These are phyloP conservation scores for Aspergillus sp. DNA, from an alignment of 2,329 filamentous ascomycete genomes.

Conservation along the genomic window DNA sequence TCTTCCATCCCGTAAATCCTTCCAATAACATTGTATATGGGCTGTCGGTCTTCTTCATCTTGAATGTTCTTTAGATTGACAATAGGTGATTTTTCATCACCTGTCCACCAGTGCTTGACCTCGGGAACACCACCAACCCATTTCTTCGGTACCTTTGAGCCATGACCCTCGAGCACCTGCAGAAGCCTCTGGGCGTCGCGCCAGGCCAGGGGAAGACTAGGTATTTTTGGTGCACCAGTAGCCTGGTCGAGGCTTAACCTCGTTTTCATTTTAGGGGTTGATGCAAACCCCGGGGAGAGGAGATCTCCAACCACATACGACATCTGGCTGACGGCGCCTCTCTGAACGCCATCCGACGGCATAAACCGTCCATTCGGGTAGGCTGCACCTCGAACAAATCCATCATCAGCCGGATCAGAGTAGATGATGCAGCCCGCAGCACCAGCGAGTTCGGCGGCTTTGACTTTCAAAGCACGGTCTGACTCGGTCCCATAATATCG, in stretches of 20 bases:
- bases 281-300: constrained; percentile 82
- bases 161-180: constrained; percentile 72
- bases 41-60: constrained; percentile 77
- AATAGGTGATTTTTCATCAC: constrained; percentile 69
- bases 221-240: constrained; percentile 74
- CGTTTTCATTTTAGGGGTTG: constrained; percentile 49
- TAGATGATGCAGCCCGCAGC: constrained; percentile 89
- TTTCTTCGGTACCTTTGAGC: constrained; percentile 63
- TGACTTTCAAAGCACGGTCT: constrained; percentile 79
- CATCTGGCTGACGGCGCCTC: constrained; percentile 76
- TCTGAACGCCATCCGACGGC: constrained; percentile 78
- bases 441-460: constrained; percentile 82
- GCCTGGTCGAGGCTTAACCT: constrained; percentile 70
- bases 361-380: constrained; percentile 78
- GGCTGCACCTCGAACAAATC: constrained; percentile 69
- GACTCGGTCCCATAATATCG: constrained; percentile 73
- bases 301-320: constrained; percentile 86
- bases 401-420: constrained; percentile 83
- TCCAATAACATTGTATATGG: constrained; percentile 90
- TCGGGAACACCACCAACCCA: constrained; percentile 80
- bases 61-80: constrained; percentile 84
- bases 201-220: constrained; percentile 87
- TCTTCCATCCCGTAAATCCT: constrained; percentile 83
- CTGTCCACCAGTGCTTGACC: constrained; percentile 80
- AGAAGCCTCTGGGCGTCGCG: constrained; percentile 80